These are phyloP conservation scores for Acanthamoeba lenticulata DNA, from an alignment of 208 protist species.

Conservation along the genomic window DNA sequence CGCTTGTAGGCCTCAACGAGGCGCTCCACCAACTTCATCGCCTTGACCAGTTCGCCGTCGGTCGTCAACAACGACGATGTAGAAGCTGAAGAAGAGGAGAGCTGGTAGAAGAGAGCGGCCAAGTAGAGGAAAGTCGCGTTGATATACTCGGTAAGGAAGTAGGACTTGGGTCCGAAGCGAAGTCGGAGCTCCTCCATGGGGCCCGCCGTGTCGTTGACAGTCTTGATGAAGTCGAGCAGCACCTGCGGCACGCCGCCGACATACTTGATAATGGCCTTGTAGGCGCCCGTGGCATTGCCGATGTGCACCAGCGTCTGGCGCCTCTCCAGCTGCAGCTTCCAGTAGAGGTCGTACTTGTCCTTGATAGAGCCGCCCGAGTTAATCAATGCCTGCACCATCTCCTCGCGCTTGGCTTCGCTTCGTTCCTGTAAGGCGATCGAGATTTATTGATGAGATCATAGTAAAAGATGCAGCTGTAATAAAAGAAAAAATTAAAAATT, in stretches of 20 bases:
- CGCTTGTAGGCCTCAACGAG: neutral
- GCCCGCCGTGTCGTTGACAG: neutral
- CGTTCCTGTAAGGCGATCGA: neutral
- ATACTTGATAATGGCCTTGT: constrained; percentile 69
- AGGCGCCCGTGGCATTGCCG: constrained; percentile 68
- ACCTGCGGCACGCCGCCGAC: constrained; percentile 72
- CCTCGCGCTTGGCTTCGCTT: neutral
- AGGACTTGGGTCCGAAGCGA: constrained; percentile 57
- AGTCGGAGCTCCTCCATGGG: constrained; percentile 72
- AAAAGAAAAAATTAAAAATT: too few relatives aligned
- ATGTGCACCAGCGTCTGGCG: constrained; percentile 62
- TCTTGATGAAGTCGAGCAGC: constrained; percentile 77
- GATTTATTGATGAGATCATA: too few relatives aligned
- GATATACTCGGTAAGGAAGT: constrained; percentile 70
- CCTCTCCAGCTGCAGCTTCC: constrained; percentile 68
- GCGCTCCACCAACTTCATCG: neutral
- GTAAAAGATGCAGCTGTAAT: neutral
- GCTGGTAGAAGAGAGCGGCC: neutral
- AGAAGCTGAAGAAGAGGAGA: neutral
- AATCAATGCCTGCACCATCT: neutral
- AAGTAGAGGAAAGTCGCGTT: neutral
- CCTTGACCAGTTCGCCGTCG: neutral
- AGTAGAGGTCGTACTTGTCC: constrained; percentile 73
- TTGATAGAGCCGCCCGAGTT: constrained; percentile 62
- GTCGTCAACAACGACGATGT: neutral